A percentile compares a stretch with the other conserved stretches of the same genome.
These are phyloP conservation scores for Aureobasidium sp. DNA, from an alignment of 2,329 filamentous ascomycete species.

Conservation along the genomic window DNA sequence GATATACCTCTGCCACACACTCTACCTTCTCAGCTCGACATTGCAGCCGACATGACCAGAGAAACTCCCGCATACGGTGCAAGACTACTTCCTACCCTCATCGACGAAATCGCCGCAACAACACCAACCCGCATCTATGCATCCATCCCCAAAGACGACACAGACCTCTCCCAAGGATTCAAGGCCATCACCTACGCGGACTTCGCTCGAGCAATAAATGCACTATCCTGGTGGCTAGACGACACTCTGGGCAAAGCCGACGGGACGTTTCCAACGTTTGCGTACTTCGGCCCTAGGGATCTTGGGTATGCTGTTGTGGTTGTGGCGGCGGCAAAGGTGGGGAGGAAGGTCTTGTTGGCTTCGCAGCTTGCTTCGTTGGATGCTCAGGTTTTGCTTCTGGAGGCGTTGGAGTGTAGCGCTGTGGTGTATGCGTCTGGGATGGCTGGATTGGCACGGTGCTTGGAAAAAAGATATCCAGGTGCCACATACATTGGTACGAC, in stretches of 20 bases:
- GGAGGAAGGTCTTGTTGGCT: conserved; percentile 5
- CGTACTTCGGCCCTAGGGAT: conserved; percentile 11
- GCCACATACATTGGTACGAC: neutral
- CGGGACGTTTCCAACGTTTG: conserved; percentile 1
- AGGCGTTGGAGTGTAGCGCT: neutral
- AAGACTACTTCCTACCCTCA: neutral
- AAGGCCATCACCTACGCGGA: neutral
- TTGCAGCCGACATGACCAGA: neutral
- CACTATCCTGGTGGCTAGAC: conserved; percentile 8
- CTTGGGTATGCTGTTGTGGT: conserved; percentile 6
- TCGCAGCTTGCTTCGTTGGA: conserved; percentile 10
- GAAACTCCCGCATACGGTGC: neutral
- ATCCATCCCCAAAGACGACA: conserved; percentile 1
- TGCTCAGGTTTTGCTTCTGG: neutral
- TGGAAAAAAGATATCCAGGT: neutral
- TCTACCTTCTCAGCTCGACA: neutral
- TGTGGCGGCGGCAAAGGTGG: conserved; percentile 10
- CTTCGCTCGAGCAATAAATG: conserved; percentile 5
- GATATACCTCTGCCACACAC: neutral
- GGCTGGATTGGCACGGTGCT: neutral
- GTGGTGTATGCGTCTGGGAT: conserved; percentile 1
- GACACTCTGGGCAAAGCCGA: neutral
- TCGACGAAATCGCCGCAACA: neutral
- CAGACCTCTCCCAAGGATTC: conserved; percentile 3
- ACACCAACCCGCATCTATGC: conserved; percentile 5